Evolutionary conservation across 306 rosid genomes (phyloP).

Genomic region (Styphnolobium japonicum): DNA sequence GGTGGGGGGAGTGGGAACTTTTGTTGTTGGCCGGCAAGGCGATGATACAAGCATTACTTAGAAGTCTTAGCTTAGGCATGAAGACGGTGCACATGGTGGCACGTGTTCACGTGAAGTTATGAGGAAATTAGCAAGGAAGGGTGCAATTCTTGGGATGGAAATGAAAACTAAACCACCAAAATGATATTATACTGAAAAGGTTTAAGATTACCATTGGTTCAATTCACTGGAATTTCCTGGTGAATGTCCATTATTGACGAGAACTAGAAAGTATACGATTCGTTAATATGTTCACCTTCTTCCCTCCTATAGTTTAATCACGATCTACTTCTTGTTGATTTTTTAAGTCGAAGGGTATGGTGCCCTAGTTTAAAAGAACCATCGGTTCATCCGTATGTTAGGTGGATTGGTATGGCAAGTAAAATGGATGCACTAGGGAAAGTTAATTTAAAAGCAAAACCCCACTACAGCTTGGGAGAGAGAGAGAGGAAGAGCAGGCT

Average conservation of each 20-base stretch:
- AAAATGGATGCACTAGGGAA: slow-evolving; percentile 21
- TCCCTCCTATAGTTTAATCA: slow-evolving; percentile 22
- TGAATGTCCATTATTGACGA: slow-evolving; percentile 28
- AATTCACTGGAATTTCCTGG: not conserved
- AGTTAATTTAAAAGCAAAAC: slow-evolving; percentile 20
- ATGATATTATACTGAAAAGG: not conserved
- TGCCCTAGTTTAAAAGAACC: slow-evolving; percentile 16
- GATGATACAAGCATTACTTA: no score
- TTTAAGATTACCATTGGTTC: no score
- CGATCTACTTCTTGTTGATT: not conserved
- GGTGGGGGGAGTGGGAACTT: not conserved
- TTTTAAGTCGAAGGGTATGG: slow-evolving; percentile 15
- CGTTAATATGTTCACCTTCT: not conserved
- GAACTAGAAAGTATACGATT: not conserved
- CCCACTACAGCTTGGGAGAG: not conserved
- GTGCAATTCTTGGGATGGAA: not conserved
- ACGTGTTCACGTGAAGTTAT: slow-evolving; percentile 9
- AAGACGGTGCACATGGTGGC: slow-evolving; percentile 45
- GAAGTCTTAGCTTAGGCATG: not conserved
- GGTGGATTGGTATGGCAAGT: slow-evolving; percentile 42
- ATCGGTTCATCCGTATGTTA: not conserved
- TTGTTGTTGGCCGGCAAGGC: slow-evolving; percentile 55
- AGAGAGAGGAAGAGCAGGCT: not conserved
- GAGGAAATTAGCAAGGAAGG: not conserved
- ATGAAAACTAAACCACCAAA: slow-evolving; percentile 15